Conservation (phyloP, 331 rosid species). For the Malus hybrid region DNA sequence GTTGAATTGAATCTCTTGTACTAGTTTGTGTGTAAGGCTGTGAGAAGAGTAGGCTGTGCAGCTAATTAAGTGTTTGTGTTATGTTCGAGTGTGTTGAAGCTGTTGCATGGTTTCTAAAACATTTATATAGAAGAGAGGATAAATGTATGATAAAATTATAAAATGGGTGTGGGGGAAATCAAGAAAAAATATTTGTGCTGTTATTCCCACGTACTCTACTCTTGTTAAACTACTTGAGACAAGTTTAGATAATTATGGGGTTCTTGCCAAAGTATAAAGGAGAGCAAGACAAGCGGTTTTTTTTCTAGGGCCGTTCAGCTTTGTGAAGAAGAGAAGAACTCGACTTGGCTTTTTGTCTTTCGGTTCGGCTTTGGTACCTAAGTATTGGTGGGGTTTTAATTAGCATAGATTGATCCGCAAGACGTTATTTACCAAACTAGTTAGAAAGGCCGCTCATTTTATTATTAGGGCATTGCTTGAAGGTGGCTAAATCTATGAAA, state of each 20-base stretch:
- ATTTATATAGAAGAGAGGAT: background rate
- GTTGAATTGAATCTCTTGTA: background rate
- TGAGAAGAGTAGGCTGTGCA: background rate
- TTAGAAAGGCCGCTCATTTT: background rate
- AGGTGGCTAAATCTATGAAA: conserved; percentile 2
- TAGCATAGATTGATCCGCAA: background rate
- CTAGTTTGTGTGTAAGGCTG: background rate
- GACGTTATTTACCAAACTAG: background rate
- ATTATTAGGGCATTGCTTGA: background rate
- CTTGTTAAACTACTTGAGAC: background rate
- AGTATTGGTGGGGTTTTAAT: background rate
- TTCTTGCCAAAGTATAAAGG: background rate
- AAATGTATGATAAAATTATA: background rate
- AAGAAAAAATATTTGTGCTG: background rate
- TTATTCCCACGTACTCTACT: background rate
- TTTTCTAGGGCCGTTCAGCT: background rate
- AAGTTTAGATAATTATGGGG: background rate
- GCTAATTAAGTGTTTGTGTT: background rate
- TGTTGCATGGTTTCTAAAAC: background rate
- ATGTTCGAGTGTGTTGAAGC: background rate
- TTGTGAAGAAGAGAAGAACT: background rate
- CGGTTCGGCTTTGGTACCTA: background rate
- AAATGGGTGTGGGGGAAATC: background rate
- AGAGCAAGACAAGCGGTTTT: background rate
- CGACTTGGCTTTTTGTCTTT: background rate